Base-by-base conservation (phyloP, 768 basidiomycete genomes). In the Lentinula sp. region DNA sequence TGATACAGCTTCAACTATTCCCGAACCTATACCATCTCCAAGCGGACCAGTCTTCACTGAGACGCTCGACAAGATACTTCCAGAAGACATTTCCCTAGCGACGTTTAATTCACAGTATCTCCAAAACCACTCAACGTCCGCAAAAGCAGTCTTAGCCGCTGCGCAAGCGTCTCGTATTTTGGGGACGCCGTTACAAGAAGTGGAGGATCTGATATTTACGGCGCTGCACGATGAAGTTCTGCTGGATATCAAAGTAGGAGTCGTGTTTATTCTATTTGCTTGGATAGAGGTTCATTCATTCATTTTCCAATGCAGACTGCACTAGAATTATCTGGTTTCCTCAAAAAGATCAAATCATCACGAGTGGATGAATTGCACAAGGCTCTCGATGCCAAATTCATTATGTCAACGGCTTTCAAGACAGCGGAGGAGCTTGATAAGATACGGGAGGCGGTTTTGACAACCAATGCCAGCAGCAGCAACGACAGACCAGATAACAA, bases 31-130 rank as follows among this genome's bases (percentile, higher is more conserved):
- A 46, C 46, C 77, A 0, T 72, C 83, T 7, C 76, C 81, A 1
- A 75, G 86, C 15, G 81, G 80, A 6, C 67, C 81, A 0, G 70
- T 85, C 8, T 74, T 92, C 56, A 70, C 76, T 0, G 76, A 81
- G 18, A 67, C 79, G 0, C 63, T 89, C 15, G 57, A 77, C 1
- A 72, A 76, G 46, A 67, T 93, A 46, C 71, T 93, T 4, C 85
- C 91, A 0, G 75, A 74, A 0, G 81, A 81, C 32, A 64, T 86
- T 1, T 79, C 86, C 0, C 66, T 85, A n/a, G 85, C 88, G 45
- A 80, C 79, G 0, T 89, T 81, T 75, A 94, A 91, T 67, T 81
- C 85, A 16, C 84, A 90, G 63, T 93, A 87, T 70, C 79, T 93
- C 12, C 90, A 95, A 68, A 76, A 68, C 15, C 81, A 88, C 62